A percentile compares a stretch with the other conserved stretches of the same genome.
These are phyloP conservation scores for Cryphonectria nitschkei DNA, from an alignment of 2,329 filamentous ascomycete genomes.

Conservation along the genomic window DNA sequence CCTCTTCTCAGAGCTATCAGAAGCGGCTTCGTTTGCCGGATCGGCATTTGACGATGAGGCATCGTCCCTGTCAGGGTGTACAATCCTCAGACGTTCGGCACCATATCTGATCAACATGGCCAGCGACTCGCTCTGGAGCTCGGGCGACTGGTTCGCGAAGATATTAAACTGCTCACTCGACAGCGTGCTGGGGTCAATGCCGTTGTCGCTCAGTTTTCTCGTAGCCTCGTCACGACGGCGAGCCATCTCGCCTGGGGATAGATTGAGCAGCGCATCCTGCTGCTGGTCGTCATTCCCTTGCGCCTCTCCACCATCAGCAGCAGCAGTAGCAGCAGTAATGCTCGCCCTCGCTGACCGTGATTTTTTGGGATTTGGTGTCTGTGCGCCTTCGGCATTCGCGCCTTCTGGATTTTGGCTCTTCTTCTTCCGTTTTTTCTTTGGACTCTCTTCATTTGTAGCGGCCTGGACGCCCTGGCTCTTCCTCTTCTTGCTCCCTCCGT, in stretches of 20 bases:
- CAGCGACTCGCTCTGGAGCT: conserved; percentile 58
- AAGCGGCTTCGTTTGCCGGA: conserved; percentile 17
- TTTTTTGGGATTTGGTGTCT: conserved; percentile 33
- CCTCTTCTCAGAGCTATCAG: conserved; percentile 35
- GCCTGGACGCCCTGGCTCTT: conserved; percentile 26
- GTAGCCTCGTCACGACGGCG: conserved; percentile 53
- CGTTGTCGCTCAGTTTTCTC: conserved; percentile 49
- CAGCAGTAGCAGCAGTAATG: conserved; percentile 6
- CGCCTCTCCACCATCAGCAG: not conserved
- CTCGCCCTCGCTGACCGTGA: conserved; percentile 17
- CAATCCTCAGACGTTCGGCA: conserved; percentile 59
- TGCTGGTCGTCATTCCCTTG: conserved; percentile 25
- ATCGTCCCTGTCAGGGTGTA: conserved; percentile 52
- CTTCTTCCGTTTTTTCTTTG: conserved; percentile 38
- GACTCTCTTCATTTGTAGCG: conserved; percentile 23
- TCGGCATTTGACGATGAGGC: conserved; percentile 31
- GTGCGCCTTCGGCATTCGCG: conserved; percentile 20
- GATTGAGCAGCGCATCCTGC: conserved; percentile 41
- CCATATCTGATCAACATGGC: conserved; percentile 61
- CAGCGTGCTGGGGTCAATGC: conserved; percentile 56
- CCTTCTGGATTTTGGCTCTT: conserved; percentile 31
- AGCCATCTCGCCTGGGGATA: conserved; percentile 52
- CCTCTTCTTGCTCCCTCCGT: conserved; percentile 35
- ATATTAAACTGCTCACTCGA: conserved; percentile 61
- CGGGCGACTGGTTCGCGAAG: conserved; percentile 62